A percentile compares a stretch with the other conserved stretches of the same genome.
Conservation (phyloP, 805 yeast species). For the Scheffersomyces coipomensis region DNA sequence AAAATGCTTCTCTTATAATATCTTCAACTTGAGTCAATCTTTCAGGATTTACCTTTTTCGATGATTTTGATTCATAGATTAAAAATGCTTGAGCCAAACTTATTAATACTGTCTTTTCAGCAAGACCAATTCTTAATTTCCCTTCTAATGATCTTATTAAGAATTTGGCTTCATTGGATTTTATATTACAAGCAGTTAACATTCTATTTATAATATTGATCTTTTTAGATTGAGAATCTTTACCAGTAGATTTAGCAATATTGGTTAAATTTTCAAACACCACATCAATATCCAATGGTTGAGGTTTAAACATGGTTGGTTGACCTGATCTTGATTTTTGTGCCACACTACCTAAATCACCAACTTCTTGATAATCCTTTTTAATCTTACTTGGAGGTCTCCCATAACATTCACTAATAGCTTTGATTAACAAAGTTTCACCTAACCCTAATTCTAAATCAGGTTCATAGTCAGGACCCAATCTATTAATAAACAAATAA, state of each 20-base stretch:
- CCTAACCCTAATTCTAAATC: constrained; percentile 94
- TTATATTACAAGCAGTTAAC: constrained; percentile 80
- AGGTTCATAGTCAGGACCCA: constrained; percentile 92
- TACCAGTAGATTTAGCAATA: constrained; percentile 78
- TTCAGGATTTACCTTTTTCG: constrained; percentile 35
- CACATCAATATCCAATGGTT: constrained; percentile 65
- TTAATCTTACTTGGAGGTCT: constrained; percentile 69
- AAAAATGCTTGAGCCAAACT: constrained; percentile 83
- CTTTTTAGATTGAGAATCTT: constrained; percentile 77
- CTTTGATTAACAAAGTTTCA: constrained; percentile 82
- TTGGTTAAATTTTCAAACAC: constrained; percentile 74
- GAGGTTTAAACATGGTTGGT: constrained; percentile 91
- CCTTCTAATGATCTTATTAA: constrained; percentile 90
- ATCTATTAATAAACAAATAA: constrained; percentile 80
- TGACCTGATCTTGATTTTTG: constrained; percentile 79
- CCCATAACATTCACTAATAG: constrained; percentile 89
- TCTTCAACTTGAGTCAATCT: constrained; percentile 67
- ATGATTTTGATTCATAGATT: constrained; percentile 47
- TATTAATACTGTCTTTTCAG: constrained; percentile 86
- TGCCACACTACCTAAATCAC: constrained; percentile 92
- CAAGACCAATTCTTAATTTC: constrained; percentile 87
- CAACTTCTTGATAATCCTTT: constrained; percentile 70
- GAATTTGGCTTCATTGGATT: constrained; percentile 75
- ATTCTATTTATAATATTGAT: constrained; percentile 76
- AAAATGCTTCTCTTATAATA: constrained; percentile 77